Base-by-base conservation (phyloP, 2,329 filamentous ascomycete genomes). In the Pseudocercospora pini-densiflorae region DNA sequence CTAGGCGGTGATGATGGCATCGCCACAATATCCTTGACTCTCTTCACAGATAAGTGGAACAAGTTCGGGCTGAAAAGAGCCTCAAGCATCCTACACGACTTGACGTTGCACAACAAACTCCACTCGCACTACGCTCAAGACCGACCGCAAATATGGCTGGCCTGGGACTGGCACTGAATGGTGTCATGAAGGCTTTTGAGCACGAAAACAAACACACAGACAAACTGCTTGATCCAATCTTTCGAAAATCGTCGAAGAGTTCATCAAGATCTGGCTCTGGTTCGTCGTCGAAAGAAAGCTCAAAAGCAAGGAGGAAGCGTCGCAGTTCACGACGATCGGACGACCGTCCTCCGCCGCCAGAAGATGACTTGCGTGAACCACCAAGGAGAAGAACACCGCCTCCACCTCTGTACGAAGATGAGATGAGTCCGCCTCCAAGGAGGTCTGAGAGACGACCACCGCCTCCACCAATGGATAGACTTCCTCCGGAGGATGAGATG, bases 201-300 rank as follows among this genome's bases (percentile, higher is more conserved):
- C 21, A 57, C 51, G 63, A 59, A 24, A 65, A 65, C 58, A 65
- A 65, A 57, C 61, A 61, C 12, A 24, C 47, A 19, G 63, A 65
- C 54, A 65, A 61, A 21, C 27, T 65, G n/a, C 63, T 65, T 19
- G 47, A 65, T 23, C 63, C 63, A 5, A 36, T 65, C 4, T 45
- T 49, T 36, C 58, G 59, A 10, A 62, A 49, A 24, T 49, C 60
- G 2, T 49, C 57, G 14, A 60, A 31, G 10, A 55, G 7, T 12
- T 29, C 23, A 14, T 51, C 47, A 3, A 12, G 47, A 24, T 24
- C 47, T 16, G 19, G 47, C 5, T 51, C 47, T 2, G 47, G 21
- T 5, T 51, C 47, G 2, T 51, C 47, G 19, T 51, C 47, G 23
- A 54, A 54, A 31, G 51, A 54, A 27, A 54, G 51, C 23, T 54